phyloP scores from a whole-genome alignment of 2,329 filamentous ascomycete species.

The Sarocladium kiliense region DNA sequence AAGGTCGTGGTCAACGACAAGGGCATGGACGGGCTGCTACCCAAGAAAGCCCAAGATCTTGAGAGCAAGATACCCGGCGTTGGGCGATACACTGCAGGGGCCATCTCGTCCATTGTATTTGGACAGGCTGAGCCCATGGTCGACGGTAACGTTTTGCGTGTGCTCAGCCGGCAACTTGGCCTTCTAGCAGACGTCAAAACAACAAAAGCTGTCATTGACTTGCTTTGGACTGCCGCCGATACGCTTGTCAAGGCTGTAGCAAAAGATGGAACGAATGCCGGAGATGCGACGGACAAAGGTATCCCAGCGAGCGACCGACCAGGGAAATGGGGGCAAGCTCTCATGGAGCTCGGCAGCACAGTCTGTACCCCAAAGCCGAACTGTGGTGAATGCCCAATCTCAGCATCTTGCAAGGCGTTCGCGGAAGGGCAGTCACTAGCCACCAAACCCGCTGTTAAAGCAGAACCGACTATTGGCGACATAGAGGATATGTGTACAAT shows the following conservation, averaged over 20 bases:
- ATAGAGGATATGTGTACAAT: constrained; percentile 47
- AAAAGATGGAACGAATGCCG: constrained; percentile 11
- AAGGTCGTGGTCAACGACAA: constrained; percentile 40
- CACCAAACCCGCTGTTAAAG: constrained; percentile 8
- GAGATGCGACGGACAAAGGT: constrained; percentile 11
- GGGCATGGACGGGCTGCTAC: constrained; percentile 41
- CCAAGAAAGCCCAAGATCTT: constrained; percentile 38
- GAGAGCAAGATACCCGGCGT: constrained; percentile 52
- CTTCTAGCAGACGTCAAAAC: constrained; percentile 52
- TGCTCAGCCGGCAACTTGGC: constrained; percentile 56
- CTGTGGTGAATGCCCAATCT: constrained; percentile 47
- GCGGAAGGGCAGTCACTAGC: constrained; percentile 36
- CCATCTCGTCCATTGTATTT: constrained; percentile 58
- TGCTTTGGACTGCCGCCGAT: constrained; percentile 54
- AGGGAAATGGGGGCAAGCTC: constrained; percentile 57
- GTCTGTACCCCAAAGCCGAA: constrained; percentile 55
- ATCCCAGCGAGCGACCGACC: constrained; percentile 41
- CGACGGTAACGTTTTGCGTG: constrained; percentile 58
- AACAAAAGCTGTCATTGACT: constrained; percentile 45
- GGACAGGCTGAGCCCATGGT: constrained; percentile 55
- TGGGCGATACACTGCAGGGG: constrained; percentile 58
- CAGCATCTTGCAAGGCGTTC: constrained; percentile 45
- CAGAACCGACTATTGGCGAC: constrained; percentile 25
- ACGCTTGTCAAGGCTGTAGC: constrained; percentile 49
- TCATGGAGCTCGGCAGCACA: constrained; percentile 63